Conservation (phyloP, 2,329 filamentous ascomycete genomes). For the Rachicladosporium sp. region DNA sequence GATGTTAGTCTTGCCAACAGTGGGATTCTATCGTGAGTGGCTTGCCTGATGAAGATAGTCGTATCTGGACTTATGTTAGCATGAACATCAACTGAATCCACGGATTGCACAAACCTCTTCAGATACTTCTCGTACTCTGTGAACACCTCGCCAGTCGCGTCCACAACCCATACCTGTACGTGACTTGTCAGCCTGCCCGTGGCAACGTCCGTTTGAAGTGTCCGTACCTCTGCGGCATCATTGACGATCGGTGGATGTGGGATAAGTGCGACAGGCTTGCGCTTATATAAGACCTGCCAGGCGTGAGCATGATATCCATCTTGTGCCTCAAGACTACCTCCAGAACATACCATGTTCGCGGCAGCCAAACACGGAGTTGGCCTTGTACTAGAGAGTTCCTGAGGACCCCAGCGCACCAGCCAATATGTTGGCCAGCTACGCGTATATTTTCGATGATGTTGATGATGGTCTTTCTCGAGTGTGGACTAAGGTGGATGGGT, state of each 20-base stretch:
- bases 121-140: constrained; percentile 79
- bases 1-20: constrained; percentile 10
- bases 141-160: constrained; percentile 83
- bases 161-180: constrained; percentile 76
- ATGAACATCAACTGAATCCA: no score
- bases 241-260: constrained; percentile 60
- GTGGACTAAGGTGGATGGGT: no score
- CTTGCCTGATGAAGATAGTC: constrained; percentile 86
- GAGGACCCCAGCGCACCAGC: no score
- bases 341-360: no score
- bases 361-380: no score
- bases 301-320: no score
- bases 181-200: constrained; percentile 17
- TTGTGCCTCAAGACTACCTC: no score
- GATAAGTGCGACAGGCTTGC: constrained; percentile 81
- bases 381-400: no score
- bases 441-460: no score
- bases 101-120: constrained; percentile 48
- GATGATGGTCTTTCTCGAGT: no score
- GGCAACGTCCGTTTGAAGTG: neutral
- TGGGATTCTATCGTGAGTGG: constrained; percentile 2
- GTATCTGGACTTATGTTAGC: constrained; percentile 42
- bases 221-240: constrained; percentile 65
- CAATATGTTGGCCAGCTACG: no score
- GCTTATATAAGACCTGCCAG: constrained; percentile 78